A percentile compares a stretch with the other conserved stretches of the same genome.
Conservation (phyloP, 1,284 basidiomycete species). For the Amylostereum chailletii region DNA sequence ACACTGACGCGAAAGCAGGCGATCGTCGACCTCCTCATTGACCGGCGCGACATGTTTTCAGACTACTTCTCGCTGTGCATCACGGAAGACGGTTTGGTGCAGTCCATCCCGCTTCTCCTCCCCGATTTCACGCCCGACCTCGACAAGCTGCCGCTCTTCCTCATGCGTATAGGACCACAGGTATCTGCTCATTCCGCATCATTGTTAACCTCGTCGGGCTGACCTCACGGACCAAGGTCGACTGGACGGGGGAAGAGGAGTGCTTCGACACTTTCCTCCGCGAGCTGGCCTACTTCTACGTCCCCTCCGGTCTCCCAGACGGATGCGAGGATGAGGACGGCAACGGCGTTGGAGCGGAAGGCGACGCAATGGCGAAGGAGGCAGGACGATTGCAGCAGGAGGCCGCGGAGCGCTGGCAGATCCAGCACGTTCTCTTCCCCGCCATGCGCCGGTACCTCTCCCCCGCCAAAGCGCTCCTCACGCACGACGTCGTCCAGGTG, state of each 20-base stretch:
- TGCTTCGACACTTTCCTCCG: slow-evolving; percentile 85
- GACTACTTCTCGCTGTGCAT: slow-evolving; percentile 89
- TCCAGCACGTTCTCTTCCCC: slow-evolving; percentile 84
- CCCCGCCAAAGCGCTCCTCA: slow-evolving; percentile 62
- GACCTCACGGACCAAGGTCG: slow-evolving; percentile 43
- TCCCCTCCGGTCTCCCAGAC: slow-evolving; percentile 38
- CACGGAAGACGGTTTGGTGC: slow-evolving; percentile 52
- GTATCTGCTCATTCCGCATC: slow-evolving; percentile 29
- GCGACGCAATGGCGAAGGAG: slow-evolving; percentile 12
- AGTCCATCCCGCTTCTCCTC: slow-evolving; percentile 75
- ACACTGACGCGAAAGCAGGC: slow-evolving; percentile 28
- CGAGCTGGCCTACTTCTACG: slow-evolving; percentile 89
- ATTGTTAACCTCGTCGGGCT: slow-evolving; percentile 12
- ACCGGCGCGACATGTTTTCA: slow-evolving; percentile 75
- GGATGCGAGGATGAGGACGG: neutral
- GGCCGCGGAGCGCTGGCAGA: slow-evolving; percentile 60
- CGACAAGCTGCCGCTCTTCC: slow-evolving; percentile 76
- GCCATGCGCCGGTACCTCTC: slow-evolving; percentile 68
- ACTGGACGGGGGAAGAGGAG: slow-evolving; percentile 79
- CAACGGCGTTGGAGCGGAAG: neutral
- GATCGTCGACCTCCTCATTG: slow-evolving; percentile 48
- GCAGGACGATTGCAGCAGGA: slow-evolving; percentile 16
- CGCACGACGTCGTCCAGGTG: slow-evolving; percentile 75
- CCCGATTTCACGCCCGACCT: slow-evolving; percentile 82
- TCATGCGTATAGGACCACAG: slow-evolving; percentile 82